Conservation (phyloP, 2,329 filamentous ascomycete genomes). For the Amylocarpus encephaloides region DNA sequence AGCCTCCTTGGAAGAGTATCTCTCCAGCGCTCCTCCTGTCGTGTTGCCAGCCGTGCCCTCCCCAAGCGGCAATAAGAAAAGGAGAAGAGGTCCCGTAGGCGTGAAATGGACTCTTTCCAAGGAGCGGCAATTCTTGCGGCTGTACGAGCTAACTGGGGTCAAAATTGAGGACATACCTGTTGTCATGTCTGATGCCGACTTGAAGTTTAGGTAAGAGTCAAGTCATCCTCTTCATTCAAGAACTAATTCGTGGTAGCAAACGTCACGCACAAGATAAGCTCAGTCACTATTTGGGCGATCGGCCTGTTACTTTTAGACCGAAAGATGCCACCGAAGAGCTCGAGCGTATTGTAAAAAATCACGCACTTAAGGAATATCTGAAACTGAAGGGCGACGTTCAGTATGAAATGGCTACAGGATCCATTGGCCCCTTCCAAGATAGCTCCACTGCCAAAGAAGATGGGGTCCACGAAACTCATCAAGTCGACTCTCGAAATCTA, state of each 20-base stretch:
- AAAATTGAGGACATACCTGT: constrained; percentile 5
- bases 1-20: too few species aligned
- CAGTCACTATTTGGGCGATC: neutral
- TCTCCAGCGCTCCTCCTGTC: too few species aligned
- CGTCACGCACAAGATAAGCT: constrained; percentile 7
- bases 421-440: neutral
- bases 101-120: constrained; percentile 5
- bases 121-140: neutral
- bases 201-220: constrained; percentile 6
- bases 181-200: constrained; percentile 1
- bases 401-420: neutral
- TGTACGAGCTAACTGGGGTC: neutral
- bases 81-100: neutral
- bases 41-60: too few species aligned
- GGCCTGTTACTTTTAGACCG: constrained; percentile 2
- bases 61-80: too few species aligned
- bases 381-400: neutral
- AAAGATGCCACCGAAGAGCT: neutral
- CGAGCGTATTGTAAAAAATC: neutral
- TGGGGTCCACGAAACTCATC: too few species aligned
- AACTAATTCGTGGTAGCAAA: neutral
- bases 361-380: neutral
- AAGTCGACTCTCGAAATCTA: too few species aligned
- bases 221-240: neutral
- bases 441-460: too few species aligned